Evolutionary conservation across 108 stramenopile species (phyloP).

Genomic region (Cyclotella kingstonii): DNA sequence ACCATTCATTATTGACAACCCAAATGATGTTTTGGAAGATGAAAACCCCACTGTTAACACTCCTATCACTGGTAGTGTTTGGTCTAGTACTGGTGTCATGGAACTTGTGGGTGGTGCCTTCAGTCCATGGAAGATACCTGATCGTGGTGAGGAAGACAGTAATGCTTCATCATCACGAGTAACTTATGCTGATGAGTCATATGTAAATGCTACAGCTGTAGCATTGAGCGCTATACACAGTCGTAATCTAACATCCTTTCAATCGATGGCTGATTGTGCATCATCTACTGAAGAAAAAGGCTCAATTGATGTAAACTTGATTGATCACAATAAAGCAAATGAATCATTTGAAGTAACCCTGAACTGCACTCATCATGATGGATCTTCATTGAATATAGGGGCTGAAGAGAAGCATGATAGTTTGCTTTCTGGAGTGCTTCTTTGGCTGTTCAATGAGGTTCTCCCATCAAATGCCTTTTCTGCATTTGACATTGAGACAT

Average conservation of each 20-base stretch:
- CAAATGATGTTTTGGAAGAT: background rate
- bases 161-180: constrained; percentile 22
- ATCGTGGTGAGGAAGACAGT: constrained; percentile 38
- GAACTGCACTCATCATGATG: background rate
- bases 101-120: constrained; percentile 52
- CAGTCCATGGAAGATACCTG: constrained; percentile 46
- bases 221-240: constrained; percentile 15
- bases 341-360: constrained; percentile 36
- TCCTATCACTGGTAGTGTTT: background rate
- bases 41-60: background rate
- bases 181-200: constrained; percentile 20
- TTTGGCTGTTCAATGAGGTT: constrained; percentile 41
- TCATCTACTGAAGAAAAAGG: background rate
- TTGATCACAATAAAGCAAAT: constrained; percentile 6
- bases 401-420: constrained; percentile 9
- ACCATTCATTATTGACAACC: background rate
- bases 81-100: constrained; percentile 10
- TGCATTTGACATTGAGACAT: constrained; percentile 41
- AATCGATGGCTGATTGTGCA: background rate
- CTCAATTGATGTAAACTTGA: background rate
- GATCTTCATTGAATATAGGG: background rate
- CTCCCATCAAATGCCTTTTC: constrained; percentile 37
- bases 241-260: background rate
- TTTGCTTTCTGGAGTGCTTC: constrained; percentile 27
- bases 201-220: constrained; percentile 17